These are phyloP conservation scores for Coemansia sp. DNA, from an alignment of 192 early-diverging fungal species.

Conservation along the genomic window DNA sequence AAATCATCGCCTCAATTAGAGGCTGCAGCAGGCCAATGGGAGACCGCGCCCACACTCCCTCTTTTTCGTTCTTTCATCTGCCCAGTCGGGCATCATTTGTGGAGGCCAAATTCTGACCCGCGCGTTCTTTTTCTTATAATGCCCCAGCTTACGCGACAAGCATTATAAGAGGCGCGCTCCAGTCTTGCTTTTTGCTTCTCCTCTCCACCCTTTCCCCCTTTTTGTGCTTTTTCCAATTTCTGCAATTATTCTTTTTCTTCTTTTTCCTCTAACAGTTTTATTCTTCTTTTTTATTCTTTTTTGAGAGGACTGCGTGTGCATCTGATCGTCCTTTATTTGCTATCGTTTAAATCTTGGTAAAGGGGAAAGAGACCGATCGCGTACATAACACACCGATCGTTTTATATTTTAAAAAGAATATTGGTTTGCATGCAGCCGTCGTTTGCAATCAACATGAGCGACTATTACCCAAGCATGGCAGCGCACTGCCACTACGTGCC, in stretches of 20 bases:
- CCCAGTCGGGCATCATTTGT: background rate
- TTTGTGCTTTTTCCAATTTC: background rate
- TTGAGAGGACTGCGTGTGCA: background rate
- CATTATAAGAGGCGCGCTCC: background rate
- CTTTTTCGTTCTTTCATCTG: background rate
- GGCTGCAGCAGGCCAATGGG: constrained; percentile 10
- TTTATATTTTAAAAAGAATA: background rate
- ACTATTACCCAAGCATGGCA: constrained; percentile 42
- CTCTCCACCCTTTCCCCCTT: background rate
- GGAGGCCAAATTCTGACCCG: background rate
- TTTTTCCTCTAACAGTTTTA: background rate
- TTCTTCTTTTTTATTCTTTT: background rate
- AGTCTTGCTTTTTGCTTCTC: constrained; percentile 1
- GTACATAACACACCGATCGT: constrained; percentile 1
- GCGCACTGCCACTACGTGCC: constrained; percentile 38
- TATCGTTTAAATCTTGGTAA: background rate
- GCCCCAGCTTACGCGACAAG: background rate
- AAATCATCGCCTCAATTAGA: background rate
- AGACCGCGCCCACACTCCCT: background rate
- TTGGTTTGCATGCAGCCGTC: constrained; percentile 4
- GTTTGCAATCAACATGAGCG: background rate
- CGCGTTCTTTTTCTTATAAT: background rate
- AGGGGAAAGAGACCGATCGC: constrained; percentile 6
- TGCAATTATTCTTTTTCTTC: background rate
- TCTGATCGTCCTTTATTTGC: background rate